Percentiles rank a stretch among this genome's conserved stretches.
Conservation (phyloP, 257 asterid genomes). For the Eustoma russellianum region DNA sequence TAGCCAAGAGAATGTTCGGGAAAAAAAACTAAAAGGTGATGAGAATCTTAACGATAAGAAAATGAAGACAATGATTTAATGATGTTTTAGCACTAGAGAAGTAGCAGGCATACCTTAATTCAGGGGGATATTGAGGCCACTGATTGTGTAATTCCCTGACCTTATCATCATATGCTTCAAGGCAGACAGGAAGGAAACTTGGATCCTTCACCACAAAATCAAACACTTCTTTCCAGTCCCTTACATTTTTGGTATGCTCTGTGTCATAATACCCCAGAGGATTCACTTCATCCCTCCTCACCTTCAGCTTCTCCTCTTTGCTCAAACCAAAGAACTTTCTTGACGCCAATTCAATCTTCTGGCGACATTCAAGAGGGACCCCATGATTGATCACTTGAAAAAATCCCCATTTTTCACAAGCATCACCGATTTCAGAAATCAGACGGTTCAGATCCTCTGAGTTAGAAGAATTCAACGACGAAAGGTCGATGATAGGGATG, state of each 20-base stretch:
- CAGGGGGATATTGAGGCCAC: conserved; percentile 52
- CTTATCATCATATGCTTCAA: conserved; percentile 36
- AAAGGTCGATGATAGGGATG: conserved; percentile 64
- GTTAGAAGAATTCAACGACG: conserved; percentile 11
- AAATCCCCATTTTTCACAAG: conserved; percentile 61
- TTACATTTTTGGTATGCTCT: conserved; percentile 57
- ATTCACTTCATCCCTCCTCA: conserved; percentile 35
- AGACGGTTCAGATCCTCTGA: conserved; percentile 16
- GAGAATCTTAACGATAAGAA: too few species aligned
- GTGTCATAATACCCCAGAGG: conserved; percentile 49
- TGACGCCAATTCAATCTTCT: conserved; percentile 38
- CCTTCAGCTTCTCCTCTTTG: conserved; percentile 51
- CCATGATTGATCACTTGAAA: conserved; percentile 86
- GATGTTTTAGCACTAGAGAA: too few species aligned
- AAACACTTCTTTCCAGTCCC: conserved; percentile 77
- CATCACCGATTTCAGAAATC: conserved; percentile 42
- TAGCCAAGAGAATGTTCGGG: too few species aligned
- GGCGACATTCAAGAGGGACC: conserved; percentile 35
- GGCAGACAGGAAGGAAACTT: conserved; percentile 31
- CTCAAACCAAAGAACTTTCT: conserved; percentile 43
- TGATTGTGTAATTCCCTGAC: conserved; percentile 22
- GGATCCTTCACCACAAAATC: conserved; percentile 47
- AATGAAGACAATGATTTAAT: too few species aligned
- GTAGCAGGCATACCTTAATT: conserved; percentile 22
- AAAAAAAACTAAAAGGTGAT: too few species aligned